These are phyloP conservation scores for Ascochyta clinopodiicola DNA, from an alignment of 2,329 filamentous ascomycete genomes.

Conservation along the genomic window DNA sequence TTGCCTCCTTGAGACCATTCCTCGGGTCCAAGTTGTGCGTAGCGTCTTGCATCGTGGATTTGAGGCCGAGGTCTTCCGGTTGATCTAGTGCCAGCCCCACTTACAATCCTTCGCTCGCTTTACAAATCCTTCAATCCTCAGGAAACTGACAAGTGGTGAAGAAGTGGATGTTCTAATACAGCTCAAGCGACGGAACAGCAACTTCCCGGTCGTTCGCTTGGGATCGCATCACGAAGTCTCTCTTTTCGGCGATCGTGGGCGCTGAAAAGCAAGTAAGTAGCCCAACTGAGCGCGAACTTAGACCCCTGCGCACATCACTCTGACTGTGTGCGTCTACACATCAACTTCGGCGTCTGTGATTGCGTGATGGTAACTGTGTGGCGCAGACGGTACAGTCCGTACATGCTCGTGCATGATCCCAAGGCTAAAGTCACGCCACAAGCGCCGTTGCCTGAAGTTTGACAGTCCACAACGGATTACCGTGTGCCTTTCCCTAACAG, in stretches of 20 bases:
- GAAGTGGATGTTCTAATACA: not conserved
- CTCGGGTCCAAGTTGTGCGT: not conserved
- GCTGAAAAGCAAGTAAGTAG: constrained; percentile 9
- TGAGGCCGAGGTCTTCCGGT: constrained; percentile 4
- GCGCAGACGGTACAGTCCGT: constrained; percentile 5
- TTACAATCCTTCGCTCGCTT: constrained; percentile 6
- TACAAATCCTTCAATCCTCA: not conserved
- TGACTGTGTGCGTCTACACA: constrained; percentile 1
- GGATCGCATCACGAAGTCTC: not conserved
- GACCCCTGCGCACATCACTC: constrained; percentile 11
- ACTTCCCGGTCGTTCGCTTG: not conserved
- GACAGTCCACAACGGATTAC: no score
- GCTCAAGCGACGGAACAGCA: not conserved
- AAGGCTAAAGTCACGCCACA: constrained; percentile 6
- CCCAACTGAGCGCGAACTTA: not conserved
- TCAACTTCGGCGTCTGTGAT: constrained; percentile 4
- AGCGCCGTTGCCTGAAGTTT: not conserved
- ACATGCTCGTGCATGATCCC: constrained; percentile 8
- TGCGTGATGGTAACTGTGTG: constrained; percentile 1
- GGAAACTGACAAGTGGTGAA: not conserved
- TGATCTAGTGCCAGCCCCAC: not conserved
- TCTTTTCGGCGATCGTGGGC: not conserved
- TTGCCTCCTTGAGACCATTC: not conserved
- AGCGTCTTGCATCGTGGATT: not conserved
- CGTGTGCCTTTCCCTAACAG: not conserved